These are phyloP conservation scores for Ogataea dorogensis DNA, from an alignment of 805 yeast genomes.

Conservation along the genomic window DNA sequence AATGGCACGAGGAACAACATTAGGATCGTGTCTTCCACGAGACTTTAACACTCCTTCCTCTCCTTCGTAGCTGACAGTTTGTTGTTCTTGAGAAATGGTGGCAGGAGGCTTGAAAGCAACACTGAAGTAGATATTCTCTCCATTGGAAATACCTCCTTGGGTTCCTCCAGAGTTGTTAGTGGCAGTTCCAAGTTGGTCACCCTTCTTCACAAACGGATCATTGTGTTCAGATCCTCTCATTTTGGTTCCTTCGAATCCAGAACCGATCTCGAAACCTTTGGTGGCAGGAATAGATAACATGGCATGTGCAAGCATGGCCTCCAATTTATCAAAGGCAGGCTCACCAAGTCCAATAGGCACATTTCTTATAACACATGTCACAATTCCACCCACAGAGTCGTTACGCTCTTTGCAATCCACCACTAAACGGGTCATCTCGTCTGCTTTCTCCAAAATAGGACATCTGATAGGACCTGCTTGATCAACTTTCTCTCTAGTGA, in stretches of 20 bases:
- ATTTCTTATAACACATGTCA: slow-evolving; percentile 94
- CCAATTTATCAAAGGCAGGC: slow-evolving; percentile 95
- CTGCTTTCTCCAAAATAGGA: slow-evolving; percentile 73
- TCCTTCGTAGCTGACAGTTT: slow-evolving; percentile 87
- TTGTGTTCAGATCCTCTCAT: slow-evolving; percentile 94
- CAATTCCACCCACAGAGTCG: slow-evolving; percentile 97
- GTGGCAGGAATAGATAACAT: slow-evolving; percentile 98
- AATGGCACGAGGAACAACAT: slow-evolving; percentile 97
- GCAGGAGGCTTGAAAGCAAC: slow-evolving; percentile 99
- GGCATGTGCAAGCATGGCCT: slow-evolving; percentile 94
- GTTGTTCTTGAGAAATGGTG: slow-evolving; percentile 90
- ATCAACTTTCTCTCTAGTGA: slow-evolving; percentile 88
- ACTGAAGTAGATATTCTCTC: slow-evolving; percentile 90
- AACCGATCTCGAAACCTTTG: slow-evolving; percentile 96
- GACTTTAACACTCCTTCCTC: slow-evolving; percentile 86
- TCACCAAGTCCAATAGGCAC: slow-evolving; percentile 96
- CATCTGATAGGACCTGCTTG: slow-evolving; percentile 89
- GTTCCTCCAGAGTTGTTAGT: slow-evolving; percentile 96
- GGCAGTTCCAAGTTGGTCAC: slow-evolving; percentile 70
- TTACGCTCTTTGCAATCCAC: slow-evolving; percentile 81
- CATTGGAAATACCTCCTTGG: slow-evolving; percentile 97
- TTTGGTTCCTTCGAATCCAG: slow-evolving; percentile 87
- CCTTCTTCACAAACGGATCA: slow-evolving; percentile 70
- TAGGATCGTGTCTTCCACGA: slow-evolving; percentile 97
- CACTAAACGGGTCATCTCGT: slow-evolving; percentile 79